Conservation (phyloP, 495 filamentous ascomycete species). For the Bombardia bombarda region DNA sequence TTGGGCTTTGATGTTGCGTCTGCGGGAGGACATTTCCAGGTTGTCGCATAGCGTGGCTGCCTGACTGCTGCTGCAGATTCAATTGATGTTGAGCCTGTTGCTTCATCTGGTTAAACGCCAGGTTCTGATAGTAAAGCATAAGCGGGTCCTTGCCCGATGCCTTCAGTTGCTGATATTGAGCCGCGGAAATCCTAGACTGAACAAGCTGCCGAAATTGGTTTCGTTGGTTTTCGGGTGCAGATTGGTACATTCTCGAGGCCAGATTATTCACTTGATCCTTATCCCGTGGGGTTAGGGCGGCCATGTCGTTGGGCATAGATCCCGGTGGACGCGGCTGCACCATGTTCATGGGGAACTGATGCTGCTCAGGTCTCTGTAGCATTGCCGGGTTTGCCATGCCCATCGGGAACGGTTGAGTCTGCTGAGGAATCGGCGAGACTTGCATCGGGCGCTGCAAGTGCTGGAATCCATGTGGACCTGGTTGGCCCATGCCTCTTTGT, state of each 20-base stretch:
- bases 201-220: slow-evolving; percentile 22
- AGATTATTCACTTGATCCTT: slow-evolving; percentile 18
- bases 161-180: slow-evolving; percentile 21
- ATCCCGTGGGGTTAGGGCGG: slow-evolving; percentile 21
- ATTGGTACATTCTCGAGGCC: slow-evolving; percentile 16
- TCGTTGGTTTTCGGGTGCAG: slow-evolving; percentile 25
- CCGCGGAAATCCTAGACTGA: slow-evolving; percentile 14
- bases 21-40: slow-evolving; percentile 16
- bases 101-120: slow-evolving; percentile 23
- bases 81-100: slow-evolving; percentile 6
- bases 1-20: slow-evolving; percentile 26
- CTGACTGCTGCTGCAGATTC: slow-evolving; percentile 19
- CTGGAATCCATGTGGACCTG: slow-evolving; percentile 34
- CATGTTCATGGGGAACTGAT: slow-evolving; percentile 34
- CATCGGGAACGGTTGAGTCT: slow-evolving; percentile 25
- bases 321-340: slow-evolving; percentile 11
- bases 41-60: no score
- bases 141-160: slow-evolving; percentile 32
- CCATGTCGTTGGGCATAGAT: slow-evolving; percentile 2
- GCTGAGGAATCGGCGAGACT: slow-evolving; percentile 32
- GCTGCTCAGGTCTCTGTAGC: slow-evolving; percentile 25
- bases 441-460: slow-evolving; percentile 45
- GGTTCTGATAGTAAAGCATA: slow-evolving; percentile 31
- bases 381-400: slow-evolving; percentile 26
- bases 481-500: slow-evolving; percentile 31